Base-by-base conservation (phyloP, 768 basidiomycete genomes). In the Tricholoma matsutake region DNA sequence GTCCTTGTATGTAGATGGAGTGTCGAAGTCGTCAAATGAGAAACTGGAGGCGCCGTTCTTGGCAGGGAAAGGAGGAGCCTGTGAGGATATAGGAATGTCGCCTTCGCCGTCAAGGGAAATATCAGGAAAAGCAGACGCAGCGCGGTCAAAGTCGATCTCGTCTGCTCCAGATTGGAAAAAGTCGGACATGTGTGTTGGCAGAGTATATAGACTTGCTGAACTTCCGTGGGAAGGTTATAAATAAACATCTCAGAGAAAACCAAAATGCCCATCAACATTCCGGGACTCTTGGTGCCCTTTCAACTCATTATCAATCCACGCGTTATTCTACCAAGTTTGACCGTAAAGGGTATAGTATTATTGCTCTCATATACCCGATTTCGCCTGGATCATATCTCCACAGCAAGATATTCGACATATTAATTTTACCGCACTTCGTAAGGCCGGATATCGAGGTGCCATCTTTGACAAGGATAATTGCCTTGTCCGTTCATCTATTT, bases 381-480 rank as follows among this genome's bases (percentile, higher is more conserved):
- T 60, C 4, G 52, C 55, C 62, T 66, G 64, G 57, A 70, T 63
- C 57, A 62, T 51, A 62, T 56, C 63, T 57, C 67, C 74, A 64
- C 77, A 88, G 87, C 71, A 81, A 91, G 92, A 92, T 71, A 92
- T 96, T 67, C 90, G 92, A 79, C 82, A 88, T 64, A 80, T 96
- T 67, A 85, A 96, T 73, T 94, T 93, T 79, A 65, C 66, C 8
- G 86, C 86, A 37, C 78, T 98, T 39, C 82, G 82, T 59, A 78
- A 79, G 59, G 85, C 87, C 7, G 94, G 96, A 4, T 95, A 93
- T 71, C 84, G 86, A 51, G 94, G 91, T n/a, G 92, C 89, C 3
- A 86, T 99, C 1, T 90, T 98, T 65, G 96, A 98, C 81, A 98
- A 98, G 76, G 96, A 99, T 70, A 98, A 99, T 67, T 98, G 96